Evolutionary conservation across 2,329 filamentous ascomycete genomes (phyloP).

Genomic region (Plectosphaerella sp.): DNA sequence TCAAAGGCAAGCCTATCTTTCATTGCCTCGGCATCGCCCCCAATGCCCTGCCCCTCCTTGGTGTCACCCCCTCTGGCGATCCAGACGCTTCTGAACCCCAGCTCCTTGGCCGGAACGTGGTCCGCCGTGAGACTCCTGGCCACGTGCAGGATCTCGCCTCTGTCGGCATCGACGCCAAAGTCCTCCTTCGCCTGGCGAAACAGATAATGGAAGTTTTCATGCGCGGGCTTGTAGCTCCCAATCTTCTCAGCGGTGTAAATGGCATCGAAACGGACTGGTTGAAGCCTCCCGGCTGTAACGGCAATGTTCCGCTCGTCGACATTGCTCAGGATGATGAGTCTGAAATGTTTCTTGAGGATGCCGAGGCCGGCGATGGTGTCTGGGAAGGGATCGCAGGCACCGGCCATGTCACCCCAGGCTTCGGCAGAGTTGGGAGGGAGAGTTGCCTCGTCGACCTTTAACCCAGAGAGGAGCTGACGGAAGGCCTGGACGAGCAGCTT

Average conservation of each 20-base stretch:
- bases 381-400: constrained; percentile 50
- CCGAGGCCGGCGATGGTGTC: constrained; percentile 53
- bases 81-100: constrained; percentile 60
- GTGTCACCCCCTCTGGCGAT: constrained; percentile 57
- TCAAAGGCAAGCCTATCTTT: constrained; percentile 41
- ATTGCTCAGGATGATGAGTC: constrained; percentile 58
- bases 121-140: constrained; percentile 66
- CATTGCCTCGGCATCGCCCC: constrained; percentile 30
- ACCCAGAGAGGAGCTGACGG: constrained; percentile 35
- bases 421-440: constrained; percentile 26
- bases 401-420: constrained; percentile 45
- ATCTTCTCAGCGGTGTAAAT: constrained; percentile 69
- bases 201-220: constrained; percentile 62
- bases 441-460: constrained; percentile 22
- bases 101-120: constrained; percentile 57
- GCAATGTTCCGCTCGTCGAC: constrained; percentile 41
- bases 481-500: constrained; percentile 47
- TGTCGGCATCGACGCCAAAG: constrained; percentile 45
- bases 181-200: constrained; percentile 45
- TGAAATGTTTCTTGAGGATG: constrained; percentile 44
- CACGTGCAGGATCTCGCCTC: constrained; percentile 58
- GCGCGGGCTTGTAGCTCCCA: constrained; percentile 66
- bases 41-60: constrained; percentile 19
- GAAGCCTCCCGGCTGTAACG: constrained; percentile 32
- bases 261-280: constrained; percentile 50